Conservation (phyloP, 2,329 filamentous ascomycete genomes). For the Fusarium equiseti region DNA sequence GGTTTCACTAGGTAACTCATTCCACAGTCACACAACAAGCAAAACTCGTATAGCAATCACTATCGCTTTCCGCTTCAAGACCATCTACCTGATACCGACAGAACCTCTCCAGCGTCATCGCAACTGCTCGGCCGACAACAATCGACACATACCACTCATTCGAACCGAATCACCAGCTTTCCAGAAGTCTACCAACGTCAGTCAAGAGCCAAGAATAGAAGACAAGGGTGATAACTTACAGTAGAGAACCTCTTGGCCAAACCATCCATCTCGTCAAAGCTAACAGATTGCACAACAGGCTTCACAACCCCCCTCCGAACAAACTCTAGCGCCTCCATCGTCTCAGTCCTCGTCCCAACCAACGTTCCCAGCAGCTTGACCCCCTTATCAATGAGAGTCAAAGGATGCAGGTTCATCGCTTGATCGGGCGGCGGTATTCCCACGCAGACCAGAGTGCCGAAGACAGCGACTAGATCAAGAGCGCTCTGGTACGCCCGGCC, state of each 20-base stretch:
- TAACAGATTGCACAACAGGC: slow-evolving; percentile 1
- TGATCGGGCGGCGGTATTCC: slow-evolving; percentile 50
- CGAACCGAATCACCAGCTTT: slow-evolving; percentile 24
- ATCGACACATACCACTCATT: not conserved
- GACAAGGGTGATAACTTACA: not conserved
- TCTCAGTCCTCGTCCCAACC: slow-evolving; percentile 55
- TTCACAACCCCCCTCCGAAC: slow-evolving; percentile 44
- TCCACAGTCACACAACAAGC: not conserved
- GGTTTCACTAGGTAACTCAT: not conserved
- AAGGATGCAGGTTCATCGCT: slow-evolving; percentile 51
- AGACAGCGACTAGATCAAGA: slow-evolving; percentile 45
- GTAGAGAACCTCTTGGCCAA: not conserved
- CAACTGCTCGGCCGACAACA: not conserved
- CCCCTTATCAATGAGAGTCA: slow-evolving; percentile 52
- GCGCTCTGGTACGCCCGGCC: slow-evolving; percentile 52
- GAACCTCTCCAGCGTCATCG: fast-evolving
- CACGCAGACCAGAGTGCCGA: slow-evolving; percentile 57
- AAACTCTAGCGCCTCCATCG: slow-evolving; percentile 57
- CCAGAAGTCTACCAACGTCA: slow-evolving; percentile 9
- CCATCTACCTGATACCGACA: not conserved
- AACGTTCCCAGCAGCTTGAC: slow-evolving; percentile 52
- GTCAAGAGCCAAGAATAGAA: fast-evolving
- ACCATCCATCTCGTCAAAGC: slow-evolving; percentile 7
- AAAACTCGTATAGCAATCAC: not conserved
- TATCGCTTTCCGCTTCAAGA: not conserved